phyloP scores from a whole-genome alignment of 257 asterid genomes.

The Solanum ahanhuiri region DNA sequence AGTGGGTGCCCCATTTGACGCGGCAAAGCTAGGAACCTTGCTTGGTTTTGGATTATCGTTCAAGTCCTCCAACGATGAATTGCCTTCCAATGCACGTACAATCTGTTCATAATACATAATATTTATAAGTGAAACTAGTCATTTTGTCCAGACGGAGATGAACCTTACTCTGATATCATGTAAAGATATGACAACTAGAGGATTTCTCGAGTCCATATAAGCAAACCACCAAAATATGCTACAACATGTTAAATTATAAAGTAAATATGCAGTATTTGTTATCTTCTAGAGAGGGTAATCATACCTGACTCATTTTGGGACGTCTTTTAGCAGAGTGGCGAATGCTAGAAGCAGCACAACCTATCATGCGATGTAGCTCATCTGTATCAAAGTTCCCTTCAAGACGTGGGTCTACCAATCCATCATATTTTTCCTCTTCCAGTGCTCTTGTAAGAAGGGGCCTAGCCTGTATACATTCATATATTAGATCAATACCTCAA shows the following conservation, averaged over 20 bases:
- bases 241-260: not conserved
- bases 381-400: slow-evolving; percentile 36
- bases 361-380: slow-evolving; percentile 57
- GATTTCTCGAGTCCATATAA: too few species aligned
- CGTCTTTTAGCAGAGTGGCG: slow-evolving; percentile 94
- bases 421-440: slow-evolving; percentile 43
- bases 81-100: slow-evolving; percentile 68
- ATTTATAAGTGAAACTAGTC: not conserved
- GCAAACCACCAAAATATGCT: not conserved
- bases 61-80: slow-evolving; percentile 63
- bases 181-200: too few species aligned
- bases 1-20: not conserved
- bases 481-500: not conserved
- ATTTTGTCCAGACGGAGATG: not conserved
- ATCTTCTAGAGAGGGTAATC: not conserved
- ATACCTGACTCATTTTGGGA: slow-evolving; percentile 90
- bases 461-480: slow-evolving; percentile 41
- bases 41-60: slow-evolving; percentile 39
- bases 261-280: not conserved
- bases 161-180: not conserved
- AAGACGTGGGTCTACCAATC: slow-evolving; percentile 59
- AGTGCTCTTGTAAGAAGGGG: slow-evolving; percentile 54
- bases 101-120: slow-evolving; percentile 23
- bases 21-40: slow-evolving; percentile 17
- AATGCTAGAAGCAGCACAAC: slow-evolving; percentile 70